Percentiles rank a stretch among this genome's conserved stretches.
These are phyloP conservation scores for Thraustochytrium striatum DNA, from an alignment of 352 stramenopile species.

Conservation along the genomic window DNA sequence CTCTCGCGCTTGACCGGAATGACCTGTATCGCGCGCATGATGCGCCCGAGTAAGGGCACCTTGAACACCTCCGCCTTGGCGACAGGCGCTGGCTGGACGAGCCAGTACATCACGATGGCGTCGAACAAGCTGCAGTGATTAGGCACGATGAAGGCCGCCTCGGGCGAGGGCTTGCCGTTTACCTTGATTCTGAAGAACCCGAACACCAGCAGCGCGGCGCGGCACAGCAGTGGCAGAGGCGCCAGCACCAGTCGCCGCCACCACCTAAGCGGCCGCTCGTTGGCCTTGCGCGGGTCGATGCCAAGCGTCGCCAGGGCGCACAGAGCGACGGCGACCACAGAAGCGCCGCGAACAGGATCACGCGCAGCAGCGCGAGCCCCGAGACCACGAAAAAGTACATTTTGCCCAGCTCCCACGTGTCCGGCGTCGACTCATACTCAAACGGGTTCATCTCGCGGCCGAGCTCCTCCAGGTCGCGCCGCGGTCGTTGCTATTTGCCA, in stretches of 20 bases:
- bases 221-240: conserved; percentile 13
- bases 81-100: conserved; percentile 9
- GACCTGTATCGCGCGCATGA: conserved; percentile 29
- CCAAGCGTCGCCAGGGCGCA: not conserved
- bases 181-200: conserved; percentile 33
- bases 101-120: conserved; percentile 45
- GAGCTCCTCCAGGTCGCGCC: not conserved
- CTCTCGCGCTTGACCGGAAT: conserved; percentile 40
- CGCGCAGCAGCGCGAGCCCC: not conserved
- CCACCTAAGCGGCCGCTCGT: conserved; percentile 35
- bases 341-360: not conserved
- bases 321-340: too few relatives aligned
- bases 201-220: conserved; percentile 7
- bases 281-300: not conserved
- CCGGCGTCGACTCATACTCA: not conserved
- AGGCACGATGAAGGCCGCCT: conserved; percentile 30
- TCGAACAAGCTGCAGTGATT: conserved; percentile 46
- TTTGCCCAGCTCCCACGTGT: not conserved
- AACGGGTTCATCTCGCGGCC: not conserved
- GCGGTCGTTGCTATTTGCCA: not conserved
- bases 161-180: conserved; percentile 3
- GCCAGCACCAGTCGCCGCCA: conserved; percentile 1
- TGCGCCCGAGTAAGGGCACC: conserved; percentile 26
- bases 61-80: conserved; percentile 47
- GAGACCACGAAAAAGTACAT: not conserved